Evolutionary conservation across 768 basidiomycete species (phyloP), one percentile per base, ranked within the genome.

Genomic region (Kwoniella sp.): DNA sequence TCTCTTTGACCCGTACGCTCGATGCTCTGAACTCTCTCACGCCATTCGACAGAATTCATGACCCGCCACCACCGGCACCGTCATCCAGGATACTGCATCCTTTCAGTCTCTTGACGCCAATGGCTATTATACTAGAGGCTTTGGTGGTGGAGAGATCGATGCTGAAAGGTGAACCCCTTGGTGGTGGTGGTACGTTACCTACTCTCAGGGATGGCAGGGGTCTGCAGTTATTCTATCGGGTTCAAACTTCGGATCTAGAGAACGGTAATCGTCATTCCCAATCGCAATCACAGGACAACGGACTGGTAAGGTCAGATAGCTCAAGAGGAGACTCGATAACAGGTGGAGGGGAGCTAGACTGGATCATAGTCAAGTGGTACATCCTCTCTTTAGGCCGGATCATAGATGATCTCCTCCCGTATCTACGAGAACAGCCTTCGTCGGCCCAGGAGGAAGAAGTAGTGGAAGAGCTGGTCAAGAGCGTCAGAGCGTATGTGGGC

Each of bases 91-190:
- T 41, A 8, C 57, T 77, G 15, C 28, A 68, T 31, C 70, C 73
- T 20, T 29, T 58, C 2, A 64, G 48, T 17, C 62, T 77, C 9
- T 57, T 77, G 17, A 54, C 63, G 0, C 71, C 71, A 15, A 48
- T 73, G 11, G 56, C 75, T 2, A 58, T 74, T 51, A 60, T 74
- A 20, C 65, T 77, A 17, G 75, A 77, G 61, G 69, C 70, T 1
- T 52, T 77, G n/a, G 75, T 77, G 2, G 50, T 37, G 15, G 75
- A 77, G 52, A 63, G 75, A 9, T 23, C 34, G 12, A 22, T 73
- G 22, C 57, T 76, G 7, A 60, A 57, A 50, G 38, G 41, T 7
- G 41, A 45, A 17, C 15, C 20, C 11, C 41, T 45, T 45, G 41
- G 41, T 3, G 22, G 11, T n/a, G n/a, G n/a, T 13, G 22, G 11